Percentiles rank a stretch among this genome's conserved stretches.
These are phyloP conservation scores for Capsella bursapastoris DNA, from an alignment of 345 rosid genomes.

Conservation along the genomic window DNA sequence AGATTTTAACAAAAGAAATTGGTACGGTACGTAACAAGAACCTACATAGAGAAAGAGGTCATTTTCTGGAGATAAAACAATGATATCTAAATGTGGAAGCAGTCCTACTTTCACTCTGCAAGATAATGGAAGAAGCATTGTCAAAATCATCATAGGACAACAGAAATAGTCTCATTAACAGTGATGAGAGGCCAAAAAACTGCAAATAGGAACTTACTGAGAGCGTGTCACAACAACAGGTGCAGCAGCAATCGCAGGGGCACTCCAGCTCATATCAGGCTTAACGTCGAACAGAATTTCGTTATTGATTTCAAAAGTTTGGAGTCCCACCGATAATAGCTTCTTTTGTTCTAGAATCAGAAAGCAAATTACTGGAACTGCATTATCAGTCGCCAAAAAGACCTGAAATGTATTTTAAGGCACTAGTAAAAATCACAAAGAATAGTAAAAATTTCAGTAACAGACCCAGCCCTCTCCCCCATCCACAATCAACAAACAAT, in stretches of 20 bases:
- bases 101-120: slow-evolving; percentile 71
- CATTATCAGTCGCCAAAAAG: slow-evolving; percentile 86
- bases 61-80: slow-evolving; percentile 84
- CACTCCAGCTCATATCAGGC: slow-evolving; percentile 92
- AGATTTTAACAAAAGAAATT: slow-evolving; percentile 1
- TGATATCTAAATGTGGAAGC: slow-evolving; percentile 69
- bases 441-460: slow-evolving; percentile 27
- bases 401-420: slow-evolving; percentile 55
- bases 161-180: slow-evolving; percentile 17
- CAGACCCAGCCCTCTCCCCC: background rate
- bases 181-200: slow-evolving; percentile 12
- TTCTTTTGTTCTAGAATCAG: slow-evolving; percentile 88
- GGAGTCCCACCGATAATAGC: slow-evolving; percentile 83
- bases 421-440: slow-evolving; percentile 29
- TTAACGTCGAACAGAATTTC: slow-evolving; percentile 75
- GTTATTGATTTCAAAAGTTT: slow-evolving; percentile 72
- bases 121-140: slow-evolving; percentile 27
- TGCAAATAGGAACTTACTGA: slow-evolving; percentile 52
- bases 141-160: slow-evolving; percentile 17
- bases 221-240: slow-evolving; percentile 85
- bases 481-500: slow-evolving; percentile 15
- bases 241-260: slow-evolving; percentile 86
- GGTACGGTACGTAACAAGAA: slow-evolving; percentile 31
- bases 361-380: slow-evolving; percentile 78
- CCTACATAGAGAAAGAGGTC: slow-evolving; percentile 86